Evolutionary conservation across 1,284 basidiomycete genomes (phyloP).

Genomic region (Neolentinus lepideus): DNA sequence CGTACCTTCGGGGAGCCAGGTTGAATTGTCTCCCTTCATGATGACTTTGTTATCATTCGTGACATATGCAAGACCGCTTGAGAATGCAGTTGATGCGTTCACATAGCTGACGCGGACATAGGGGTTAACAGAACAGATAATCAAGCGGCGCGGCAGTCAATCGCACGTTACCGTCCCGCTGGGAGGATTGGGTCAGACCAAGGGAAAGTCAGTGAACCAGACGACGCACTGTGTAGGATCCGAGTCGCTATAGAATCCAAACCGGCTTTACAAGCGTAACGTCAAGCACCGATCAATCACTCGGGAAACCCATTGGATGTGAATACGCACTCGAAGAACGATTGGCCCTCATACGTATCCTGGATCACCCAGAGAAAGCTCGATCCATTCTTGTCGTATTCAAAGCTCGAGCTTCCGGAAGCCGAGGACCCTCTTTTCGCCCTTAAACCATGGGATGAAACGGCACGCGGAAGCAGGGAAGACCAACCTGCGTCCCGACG

Average conservation of each 20-base stretch:
- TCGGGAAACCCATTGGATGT: neutral
- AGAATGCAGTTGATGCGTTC: slow-evolving; percentile 37
- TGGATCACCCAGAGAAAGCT: slow-evolving; percentile 28
- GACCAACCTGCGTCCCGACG: neutral
- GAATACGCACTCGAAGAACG: slow-evolving; percentile 28
- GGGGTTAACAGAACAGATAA: slow-evolving; percentile 2
- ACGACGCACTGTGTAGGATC: slow-evolving; percentile 61
- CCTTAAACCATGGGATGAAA: neutral
- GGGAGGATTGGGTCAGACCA: neutral
- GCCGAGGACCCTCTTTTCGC: neutral
- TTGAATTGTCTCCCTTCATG: slow-evolving; percentile 69
- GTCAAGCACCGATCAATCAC: neutral
- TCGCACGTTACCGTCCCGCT: slow-evolving; percentile 58
- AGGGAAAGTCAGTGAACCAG: neutral
- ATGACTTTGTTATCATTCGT: slow-evolving; percentile 50
- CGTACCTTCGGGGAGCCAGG: slow-evolving; percentile 39
- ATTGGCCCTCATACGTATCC: slow-evolving; percentile 24
- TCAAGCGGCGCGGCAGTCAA: slow-evolving; percentile 3
- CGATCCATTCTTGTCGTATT: slow-evolving; percentile 19
- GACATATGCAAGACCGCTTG: slow-evolving; percentile 42
- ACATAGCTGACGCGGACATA: slow-evolving; percentile 38
- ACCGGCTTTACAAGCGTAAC: slow-evolving; percentile 31
- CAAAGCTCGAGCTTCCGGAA: slow-evolving; percentile 9
- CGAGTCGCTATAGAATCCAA: slow-evolving; percentile 46
- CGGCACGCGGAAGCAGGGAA: neutral